These are phyloP conservation scores for Trichoderma sp. DNA, from an alignment of 2,329 filamentous ascomycete species.

Conservation along the genomic window DNA sequence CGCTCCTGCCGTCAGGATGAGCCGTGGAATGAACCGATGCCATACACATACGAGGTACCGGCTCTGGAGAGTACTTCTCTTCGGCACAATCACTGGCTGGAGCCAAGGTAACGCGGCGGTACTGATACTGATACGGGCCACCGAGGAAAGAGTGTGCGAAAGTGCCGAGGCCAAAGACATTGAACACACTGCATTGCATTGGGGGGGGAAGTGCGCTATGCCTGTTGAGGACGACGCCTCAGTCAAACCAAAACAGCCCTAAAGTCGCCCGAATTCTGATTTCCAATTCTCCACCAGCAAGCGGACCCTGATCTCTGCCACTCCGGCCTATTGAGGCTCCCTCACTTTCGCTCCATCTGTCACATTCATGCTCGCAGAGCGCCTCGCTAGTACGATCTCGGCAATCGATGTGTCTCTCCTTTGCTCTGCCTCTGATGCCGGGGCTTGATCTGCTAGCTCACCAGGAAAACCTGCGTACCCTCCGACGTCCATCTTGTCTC, in stretches of 20 bases:
- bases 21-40: background rate
- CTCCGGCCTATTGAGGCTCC: conserved; percentile 8
- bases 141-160: background rate
- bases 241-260: background rate
- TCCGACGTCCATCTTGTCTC: background rate
- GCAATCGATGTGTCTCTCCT: conserved; percentile 1
- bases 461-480: background rate
- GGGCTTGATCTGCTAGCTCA: background rate
- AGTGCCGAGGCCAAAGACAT: background rate
- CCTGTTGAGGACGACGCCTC: background rate
- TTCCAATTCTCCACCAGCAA: background rate
- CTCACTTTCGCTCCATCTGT: background rate
- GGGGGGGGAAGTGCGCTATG: background rate
- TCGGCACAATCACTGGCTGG: background rate
- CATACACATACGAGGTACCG: background rate
- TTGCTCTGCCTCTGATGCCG: background rate
- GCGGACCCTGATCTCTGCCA: conserved; percentile 13
- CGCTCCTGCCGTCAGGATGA: background rate
- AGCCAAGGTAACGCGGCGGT: background rate
- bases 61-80: background rate
- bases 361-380: background rate
- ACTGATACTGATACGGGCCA: background rate
- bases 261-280: background rate
- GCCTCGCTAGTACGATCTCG: conserved; percentile 15
- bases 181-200: background rate